Percentiles rank a stretch among this genome's conserved stretches.
Evolutionary conservation across 2,329 filamentous ascomycete genomes (phyloP).

Genomic region (Penicillium brasilianum): DNA sequence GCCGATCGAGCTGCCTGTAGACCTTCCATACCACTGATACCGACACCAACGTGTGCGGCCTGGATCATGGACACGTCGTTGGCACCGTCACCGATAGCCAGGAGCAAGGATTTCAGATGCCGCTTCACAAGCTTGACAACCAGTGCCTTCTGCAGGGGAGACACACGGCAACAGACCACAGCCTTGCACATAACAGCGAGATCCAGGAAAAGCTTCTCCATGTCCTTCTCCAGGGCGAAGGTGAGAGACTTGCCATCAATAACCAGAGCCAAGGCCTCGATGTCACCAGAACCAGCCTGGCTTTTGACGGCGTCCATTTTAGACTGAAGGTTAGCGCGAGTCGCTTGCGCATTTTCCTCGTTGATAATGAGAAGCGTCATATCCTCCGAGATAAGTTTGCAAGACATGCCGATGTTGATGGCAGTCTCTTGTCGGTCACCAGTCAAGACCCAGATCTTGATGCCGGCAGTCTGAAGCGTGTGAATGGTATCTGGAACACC

Average conservation of each 20-base stretch:
- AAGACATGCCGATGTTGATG: conserved; percentile 99
- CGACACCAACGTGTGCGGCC: conserved; percentile 95
- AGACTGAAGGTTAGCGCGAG: conserved; percentile 87
- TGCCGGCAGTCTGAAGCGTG: conserved; percentile 92
- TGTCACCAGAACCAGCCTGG: conserved; percentile 67
- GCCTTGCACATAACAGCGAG: conserved; percentile 96
- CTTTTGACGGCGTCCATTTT: conserved; percentile 89
- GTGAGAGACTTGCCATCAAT: conserved; percentile 97
- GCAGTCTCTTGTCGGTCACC: conserved; percentile 98
- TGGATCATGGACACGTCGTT: conserved; percentile 99
- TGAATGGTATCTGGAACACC: conserved; percentile 98
- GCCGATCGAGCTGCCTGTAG: conserved; percentile 94
- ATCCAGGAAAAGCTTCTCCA: conserved; percentile 92
- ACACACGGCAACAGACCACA: conserved; percentile 97
- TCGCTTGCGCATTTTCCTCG: conserved; percentile 78
- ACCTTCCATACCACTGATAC: conserved; percentile 96
- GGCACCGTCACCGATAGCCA: conserved; percentile 95
- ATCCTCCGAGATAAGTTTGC: conserved; percentile 96
- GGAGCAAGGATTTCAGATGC: conserved; percentile 85
- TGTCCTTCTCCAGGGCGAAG: conserved; percentile 86
- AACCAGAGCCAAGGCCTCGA: conserved; percentile 85
- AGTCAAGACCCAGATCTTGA: conserved; percentile 98
- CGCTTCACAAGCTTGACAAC: conserved; percentile 98
- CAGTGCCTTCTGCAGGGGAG: conserved; percentile 92
- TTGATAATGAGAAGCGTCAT: conserved; percentile 98